Evolutionary conservation across 2,329 filamentous ascomycete species (phyloP), one percentile per base, ranked within the genome.

Genomic region (Cladosporium sp.): DNA sequence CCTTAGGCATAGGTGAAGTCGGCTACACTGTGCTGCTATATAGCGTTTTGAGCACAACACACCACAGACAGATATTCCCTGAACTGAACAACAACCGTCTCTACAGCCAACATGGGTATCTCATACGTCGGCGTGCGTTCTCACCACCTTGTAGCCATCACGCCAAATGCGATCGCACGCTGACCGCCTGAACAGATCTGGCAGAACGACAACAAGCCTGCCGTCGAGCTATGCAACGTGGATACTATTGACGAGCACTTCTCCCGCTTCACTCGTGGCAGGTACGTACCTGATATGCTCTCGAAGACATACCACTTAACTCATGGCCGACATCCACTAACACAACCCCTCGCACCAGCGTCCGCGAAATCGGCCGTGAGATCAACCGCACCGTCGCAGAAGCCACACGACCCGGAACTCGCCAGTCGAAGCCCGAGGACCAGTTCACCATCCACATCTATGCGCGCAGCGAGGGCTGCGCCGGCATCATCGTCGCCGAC

Each of bases 331-430:
- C 40, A 30, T 40, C 12, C 52, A 55, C 40, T 55, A 47, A 55
- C 52, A 51, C 49, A 34, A n/a, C 52, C 37, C 52, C 40, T 30
- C 40, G 7, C 55, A 62, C 62, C 68, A 80, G 80, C 71, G 80
- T 85, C 73, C 75, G 75, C 69, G 80, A 88, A 74, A 87, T 95
- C 81, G 90, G 96, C 86, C 88, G 86, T 59, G 80, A 96, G 69
- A 93, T 95, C 78, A 84, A 86, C 74, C 90, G 90, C 76, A 93
- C 89, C 17, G 88, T 97, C 51, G 93, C 93, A 62, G 90, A 95
- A 76, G 84, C 90, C 67, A 96, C 91, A 61, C 81, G 81, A 61
- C 84, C 88, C n/a, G 91, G 89, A 58, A 86, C 92, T 75, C 82
- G 90, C 72, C 89, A 95, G 75, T 90, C 92, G 72, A 87, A 96